phyloP scores from a whole-genome alignment of 1,139 yeast species.

The Martiniozyma asiatica region DNA sequence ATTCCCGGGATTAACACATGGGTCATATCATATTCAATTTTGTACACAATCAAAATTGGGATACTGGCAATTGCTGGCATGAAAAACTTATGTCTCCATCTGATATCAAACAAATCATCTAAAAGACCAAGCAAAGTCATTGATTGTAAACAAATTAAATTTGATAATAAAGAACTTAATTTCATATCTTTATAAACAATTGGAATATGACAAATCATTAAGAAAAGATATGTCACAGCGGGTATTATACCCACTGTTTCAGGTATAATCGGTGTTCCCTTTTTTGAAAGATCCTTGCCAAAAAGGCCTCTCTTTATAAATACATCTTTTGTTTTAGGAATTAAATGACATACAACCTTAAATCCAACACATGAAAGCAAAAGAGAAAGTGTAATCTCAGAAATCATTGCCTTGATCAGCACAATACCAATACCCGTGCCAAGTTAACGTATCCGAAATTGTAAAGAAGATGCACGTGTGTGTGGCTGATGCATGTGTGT shows the following conservation, averaged over 20 bases:
- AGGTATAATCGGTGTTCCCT: constrained; percentile 60
- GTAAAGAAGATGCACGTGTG: not conserved
- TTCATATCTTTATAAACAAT: constrained; percentile 62
- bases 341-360: constrained; percentile 41
- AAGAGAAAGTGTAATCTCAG: not conserved
- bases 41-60: constrained; percentile 82
- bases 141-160: constrained; percentile 70
- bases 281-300: constrained; percentile 76
- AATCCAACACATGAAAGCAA: constrained; percentile 54
- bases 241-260: constrained; percentile 88
- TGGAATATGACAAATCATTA: constrained; percentile 81
- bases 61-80: constrained; percentile 90
- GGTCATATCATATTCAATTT: constrained; percentile 89
- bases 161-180: constrained; percentile 76
- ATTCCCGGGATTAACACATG: constrained; percentile 65
- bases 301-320: constrained; percentile 68
- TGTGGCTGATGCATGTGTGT: not conserved
- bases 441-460: constrained; percentile 22
- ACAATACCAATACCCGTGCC: too few species aligned
- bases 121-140: constrained; percentile 81
- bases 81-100: constrained; percentile 96
- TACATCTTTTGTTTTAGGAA: constrained; percentile 55
- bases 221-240: constrained; percentile 67
- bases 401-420: too few species aligned
- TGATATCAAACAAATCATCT: constrained; percentile 87